phyloP scores from a whole-genome alignment of 202 grass and related monocot genomes.

The Elaeis oleifera region DNA sequence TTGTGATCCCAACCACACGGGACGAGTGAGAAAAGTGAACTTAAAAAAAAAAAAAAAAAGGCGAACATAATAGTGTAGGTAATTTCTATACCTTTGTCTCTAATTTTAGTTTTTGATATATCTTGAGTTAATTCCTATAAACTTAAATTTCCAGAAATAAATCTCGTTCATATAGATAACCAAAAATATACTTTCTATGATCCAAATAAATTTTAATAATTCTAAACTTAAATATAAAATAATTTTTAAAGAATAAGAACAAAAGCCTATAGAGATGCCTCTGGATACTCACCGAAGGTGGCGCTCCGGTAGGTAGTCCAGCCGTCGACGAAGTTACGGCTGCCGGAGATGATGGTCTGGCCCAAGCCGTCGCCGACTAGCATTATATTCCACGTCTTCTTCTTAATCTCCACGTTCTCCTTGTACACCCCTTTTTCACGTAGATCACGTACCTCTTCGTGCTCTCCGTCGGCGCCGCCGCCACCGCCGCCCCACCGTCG shows the following conservation, averaged over 20 bases:
- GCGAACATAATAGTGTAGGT: too few relatives aligned
- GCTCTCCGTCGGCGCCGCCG: conserved; percentile 44
- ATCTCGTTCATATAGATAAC: too few relatives aligned
- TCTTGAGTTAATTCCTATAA: too few relatives aligned
- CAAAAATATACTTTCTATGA: neutral
- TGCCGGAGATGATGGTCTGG: conserved; percentile 54
- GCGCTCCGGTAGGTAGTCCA: conserved; percentile 63
- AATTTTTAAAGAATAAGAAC: neutral
- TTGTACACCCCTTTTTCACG: conserved; percentile 63
- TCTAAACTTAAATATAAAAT: neutral
- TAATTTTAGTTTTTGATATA: too few relatives aligned
- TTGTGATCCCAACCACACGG: too few relatives aligned
- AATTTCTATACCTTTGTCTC: too few relatives aligned
- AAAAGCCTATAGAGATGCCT: neutral
- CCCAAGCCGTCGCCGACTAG: conserved; percentile 69
- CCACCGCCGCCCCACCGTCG: conserved; percentile 40
- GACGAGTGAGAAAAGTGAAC: too few relatives aligned
- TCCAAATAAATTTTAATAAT: too few relatives aligned
- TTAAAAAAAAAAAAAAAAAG: too few relatives aligned
- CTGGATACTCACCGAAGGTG: conserved; percentile 50
- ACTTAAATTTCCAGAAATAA: too few relatives aligned
- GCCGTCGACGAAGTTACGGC: conserved; percentile 46
- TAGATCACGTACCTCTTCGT: conserved; percentile 49
- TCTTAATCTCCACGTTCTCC: conserved; percentile 69
- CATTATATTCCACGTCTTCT: conserved; percentile 89